phyloP scores from a whole-genome alignment of 116 monocot species.

The Iris pallida region DNA sequence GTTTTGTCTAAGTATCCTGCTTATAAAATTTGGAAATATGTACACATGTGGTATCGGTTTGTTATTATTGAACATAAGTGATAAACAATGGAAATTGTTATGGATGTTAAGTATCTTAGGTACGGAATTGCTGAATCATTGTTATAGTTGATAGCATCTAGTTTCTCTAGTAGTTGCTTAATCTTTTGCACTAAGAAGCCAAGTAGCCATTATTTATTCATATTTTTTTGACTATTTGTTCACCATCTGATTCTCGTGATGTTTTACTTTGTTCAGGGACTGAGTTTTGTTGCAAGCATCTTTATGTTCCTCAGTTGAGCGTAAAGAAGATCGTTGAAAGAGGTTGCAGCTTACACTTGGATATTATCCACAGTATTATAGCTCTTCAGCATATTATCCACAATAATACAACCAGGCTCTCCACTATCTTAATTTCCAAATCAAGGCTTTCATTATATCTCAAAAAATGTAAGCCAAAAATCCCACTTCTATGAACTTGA shows the following conservation, averaged over 20 bases:
- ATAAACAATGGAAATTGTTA: too few relatives aligned
- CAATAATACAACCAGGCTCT: background rate
- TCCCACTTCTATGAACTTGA: background rate
- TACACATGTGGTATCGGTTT: too few relatives aligned
- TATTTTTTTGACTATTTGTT: too few relatives aligned
- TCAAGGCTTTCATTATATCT: background rate
- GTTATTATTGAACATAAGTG: too few relatives aligned
- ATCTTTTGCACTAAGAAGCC: too few relatives aligned
- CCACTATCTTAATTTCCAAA: background rate
- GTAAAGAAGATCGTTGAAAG: conserved; percentile 16
- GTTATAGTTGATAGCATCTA: too few relatives aligned
- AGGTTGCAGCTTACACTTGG: background rate
- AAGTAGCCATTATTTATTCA: too few relatives aligned
- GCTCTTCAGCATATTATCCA: background rate
- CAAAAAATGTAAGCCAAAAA: background rate
- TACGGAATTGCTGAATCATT: too few relatives aligned
- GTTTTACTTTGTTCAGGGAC: conserved; percentile 17
- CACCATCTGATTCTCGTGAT: background rate
- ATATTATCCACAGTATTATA: background rate
- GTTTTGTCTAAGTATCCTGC: too few relatives aligned
- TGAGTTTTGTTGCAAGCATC: conserved; percentile 13
- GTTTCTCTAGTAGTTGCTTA: too few relatives aligned
- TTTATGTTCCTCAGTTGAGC: conserved; percentile 31
- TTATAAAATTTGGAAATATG: too few relatives aligned
- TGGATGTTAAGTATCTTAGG: too few relatives aligned